Evolutionary conservation across 2,329 filamentous ascomycete species (phyloP), one percentile per base, ranked within the genome.

Genomic region (Domatiomyces globalis): DNA sequence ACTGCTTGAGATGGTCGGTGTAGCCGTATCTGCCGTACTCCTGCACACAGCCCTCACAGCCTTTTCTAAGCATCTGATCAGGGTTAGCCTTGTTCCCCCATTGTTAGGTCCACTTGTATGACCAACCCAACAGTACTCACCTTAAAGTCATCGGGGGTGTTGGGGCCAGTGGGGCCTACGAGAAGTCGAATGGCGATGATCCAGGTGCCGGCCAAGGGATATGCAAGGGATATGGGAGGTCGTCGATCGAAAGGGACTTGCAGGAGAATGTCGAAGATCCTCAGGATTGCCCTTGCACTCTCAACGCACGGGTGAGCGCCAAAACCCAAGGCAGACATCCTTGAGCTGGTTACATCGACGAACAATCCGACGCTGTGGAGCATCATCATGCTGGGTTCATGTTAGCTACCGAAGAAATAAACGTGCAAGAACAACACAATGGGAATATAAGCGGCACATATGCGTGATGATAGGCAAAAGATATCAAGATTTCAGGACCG

Each of bases 181-280:
- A 45, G 19, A 10, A 45, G 43, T 45, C 43, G 43, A 15, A 45
- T 8, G 10, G 43, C 43, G 9, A 45, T 9, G n/a, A 45, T 45
- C 43, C 43, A 45, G 19, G 43, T 45, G 8, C 43, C 43, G 5
- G 43, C 25, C 43, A 45, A 9, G 25, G 9, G 43, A 45, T 45
- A 45, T 17, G 43, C 43, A 45, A 45, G 2, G 15, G 43, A 45
- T 20, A 45, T 9, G 18, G 43, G 43, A 9, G 43, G 43, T 20
- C 43, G 43, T 2, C 43, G 43, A 45, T 45, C 43, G 43, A 45
- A 45, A 45, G 43, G 43, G 43, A 45, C n/a, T 45, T 17, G 43
- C 15, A 45, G 43, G 8, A 45, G 43, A 22, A 10, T 17, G 19
- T 45, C 43, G 15, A 45, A 10, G 8, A 45, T 45, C 43, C 43